These are phyloP conservation scores for Achlya hypogyna DNA, from an alignment of 352 stramenopile species.

Conservation along the genomic window DNA sequence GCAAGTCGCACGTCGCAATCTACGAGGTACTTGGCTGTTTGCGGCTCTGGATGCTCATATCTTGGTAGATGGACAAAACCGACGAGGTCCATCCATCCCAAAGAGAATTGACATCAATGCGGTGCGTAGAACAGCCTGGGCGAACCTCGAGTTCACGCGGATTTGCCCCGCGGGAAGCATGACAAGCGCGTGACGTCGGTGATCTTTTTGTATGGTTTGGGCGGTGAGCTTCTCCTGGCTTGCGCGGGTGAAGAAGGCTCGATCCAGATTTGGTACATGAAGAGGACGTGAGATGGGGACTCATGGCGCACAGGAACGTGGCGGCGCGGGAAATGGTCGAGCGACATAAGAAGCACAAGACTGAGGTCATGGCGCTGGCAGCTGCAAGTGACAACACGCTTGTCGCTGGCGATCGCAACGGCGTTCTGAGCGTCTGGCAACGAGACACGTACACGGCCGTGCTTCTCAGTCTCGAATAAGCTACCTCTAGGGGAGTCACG, in stretches of 20 bases:
- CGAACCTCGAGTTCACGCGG: slow-evolving; percentile 30
- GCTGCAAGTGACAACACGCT: slow-evolving; percentile 34
- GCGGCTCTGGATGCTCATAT: not conserved
- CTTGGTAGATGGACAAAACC: not conserved
- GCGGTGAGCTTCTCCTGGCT: slow-evolving; percentile 32
- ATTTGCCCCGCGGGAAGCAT: slow-evolving; percentile 43
- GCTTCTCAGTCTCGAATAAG: not conserved
- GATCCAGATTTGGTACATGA: slow-evolving; percentile 58
- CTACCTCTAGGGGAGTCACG: slow-evolving; percentile 30
- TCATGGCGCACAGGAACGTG: slow-evolving; percentile 38
- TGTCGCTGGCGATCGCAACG: slow-evolving; percentile 51
- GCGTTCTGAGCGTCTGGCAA: slow-evolving; percentile 45
- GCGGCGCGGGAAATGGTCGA: slow-evolving; percentile 34
- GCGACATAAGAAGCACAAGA: slow-evolving; percentile 55
- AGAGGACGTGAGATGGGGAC: not conserved
- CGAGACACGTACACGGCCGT: slow-evolving; percentile 36
- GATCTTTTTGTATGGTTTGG: slow-evolving; percentile 31
- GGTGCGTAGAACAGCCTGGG: slow-evolving; percentile 16
- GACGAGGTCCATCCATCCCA: slow-evolving; percentile 2
- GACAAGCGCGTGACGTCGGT: slow-evolving; percentile 55
- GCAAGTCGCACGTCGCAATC: slow-evolving; percentile 49
- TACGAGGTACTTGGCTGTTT: slow-evolving; percentile 37
- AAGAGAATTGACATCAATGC: not conserved
- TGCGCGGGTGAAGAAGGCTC: slow-evolving; percentile 57
- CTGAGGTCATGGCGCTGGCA: slow-evolving; percentile 39